A percentile compares a stretch with the other conserved stretches of the same genome.
Conservation (phyloP, 1,284 basidiomycete genomes). For the Marasmius sp. region DNA sequence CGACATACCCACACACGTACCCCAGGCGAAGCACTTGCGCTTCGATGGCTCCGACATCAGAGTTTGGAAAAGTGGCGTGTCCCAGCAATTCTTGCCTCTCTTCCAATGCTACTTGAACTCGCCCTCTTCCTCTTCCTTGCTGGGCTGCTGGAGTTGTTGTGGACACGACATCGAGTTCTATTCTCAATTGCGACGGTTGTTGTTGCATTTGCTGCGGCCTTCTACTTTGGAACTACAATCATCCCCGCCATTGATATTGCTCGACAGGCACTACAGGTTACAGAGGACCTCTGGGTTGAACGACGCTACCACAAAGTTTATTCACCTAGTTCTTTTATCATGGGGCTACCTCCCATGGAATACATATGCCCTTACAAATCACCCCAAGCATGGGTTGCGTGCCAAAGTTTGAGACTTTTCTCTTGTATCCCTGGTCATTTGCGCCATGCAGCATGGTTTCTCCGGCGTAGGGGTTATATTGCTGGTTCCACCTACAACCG, state of each 20-base stretch:
- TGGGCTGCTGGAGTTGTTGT: slow-evolving; percentile 1
- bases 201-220: neutral
- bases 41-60: neutral
- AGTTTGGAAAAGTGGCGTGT: neutral
- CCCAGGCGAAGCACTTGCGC: no score
- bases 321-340: neutral
- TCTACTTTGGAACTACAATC: neutral
- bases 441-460: no score
- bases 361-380: neutral
- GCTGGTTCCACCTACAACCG: no score
- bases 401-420: neutral
- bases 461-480: no score
- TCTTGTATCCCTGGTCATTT: neutral
- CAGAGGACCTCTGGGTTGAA: no score
- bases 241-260: neutral
- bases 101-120: slow-evolving; percentile 1
- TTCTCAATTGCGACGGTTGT: neutral
- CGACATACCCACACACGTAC: no score
- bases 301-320: no score
- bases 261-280: neutral
- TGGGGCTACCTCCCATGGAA: neutral
- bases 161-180: neutral
- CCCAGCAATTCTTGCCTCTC: neutral
- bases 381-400: neutral
- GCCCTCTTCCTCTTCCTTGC: slow-evolving; percentile 2